Conservation (phyloP, 208 protist genomes). For the Acanthamoeba triangularis region DNA sequence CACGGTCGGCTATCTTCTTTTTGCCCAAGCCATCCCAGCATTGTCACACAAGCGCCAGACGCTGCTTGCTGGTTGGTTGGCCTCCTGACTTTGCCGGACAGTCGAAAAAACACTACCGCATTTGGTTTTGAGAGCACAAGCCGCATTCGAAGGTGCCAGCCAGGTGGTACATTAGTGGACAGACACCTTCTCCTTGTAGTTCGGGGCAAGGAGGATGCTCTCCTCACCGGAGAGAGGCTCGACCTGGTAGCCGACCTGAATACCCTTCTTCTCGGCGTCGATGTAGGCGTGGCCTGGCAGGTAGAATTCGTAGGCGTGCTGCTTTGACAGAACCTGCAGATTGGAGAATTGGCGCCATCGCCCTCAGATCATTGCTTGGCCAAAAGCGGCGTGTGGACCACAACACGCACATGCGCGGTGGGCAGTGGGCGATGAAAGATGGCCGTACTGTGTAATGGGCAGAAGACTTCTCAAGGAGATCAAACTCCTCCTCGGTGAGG, state of each 20-base stretch:
- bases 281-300: constrained; percentile 3
- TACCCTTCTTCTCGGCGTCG: constrained; percentile 15
- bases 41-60: too few species aligned
- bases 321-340: neutral
- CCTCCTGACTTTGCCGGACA: too few species aligned
- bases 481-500: constrained; percentile 31
- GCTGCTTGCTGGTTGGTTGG: too few species aligned
- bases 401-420: too few species aligned
- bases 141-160: too few species aligned
- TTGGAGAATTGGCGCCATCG: neutral
- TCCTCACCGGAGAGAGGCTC: neutral
- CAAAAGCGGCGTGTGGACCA: neutral
- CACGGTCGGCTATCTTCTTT: constrained; percentile 55
- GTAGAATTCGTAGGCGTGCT: constrained; percentile 35
- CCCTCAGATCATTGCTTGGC: neutral
- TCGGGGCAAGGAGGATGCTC: neutral
- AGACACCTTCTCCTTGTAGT: neutral
- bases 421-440: neutral
- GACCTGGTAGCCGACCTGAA: neutral
- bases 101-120: too few species aligned
- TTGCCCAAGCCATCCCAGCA: too few species aligned
- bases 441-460: neutral
- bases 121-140: too few species aligned
- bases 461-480: neutral
- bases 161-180: neutral